Evolutionary conservation across 2,329 filamentous ascomycete species (phyloP).

Genomic region (Pyrenochaeta sp.): DNA sequence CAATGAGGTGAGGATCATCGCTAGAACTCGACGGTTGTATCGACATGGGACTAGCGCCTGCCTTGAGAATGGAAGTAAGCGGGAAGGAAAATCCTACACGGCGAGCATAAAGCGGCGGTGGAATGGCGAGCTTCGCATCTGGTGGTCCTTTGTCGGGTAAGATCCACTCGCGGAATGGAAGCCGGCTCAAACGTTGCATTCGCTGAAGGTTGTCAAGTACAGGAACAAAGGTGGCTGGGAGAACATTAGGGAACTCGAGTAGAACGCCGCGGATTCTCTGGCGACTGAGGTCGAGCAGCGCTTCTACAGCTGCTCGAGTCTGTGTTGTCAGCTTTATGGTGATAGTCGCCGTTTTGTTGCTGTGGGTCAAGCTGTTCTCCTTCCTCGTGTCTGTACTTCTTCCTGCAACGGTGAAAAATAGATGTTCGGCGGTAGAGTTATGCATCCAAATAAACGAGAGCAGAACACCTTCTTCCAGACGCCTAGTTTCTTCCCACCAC

Average conservation of each 20-base stretch:
- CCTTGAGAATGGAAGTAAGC: conserved; percentile 24
- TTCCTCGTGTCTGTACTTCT: conserved; percentile 11
- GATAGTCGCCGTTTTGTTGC: conserved; percentile 14
- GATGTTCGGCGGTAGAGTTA: conserved; percentile 20
- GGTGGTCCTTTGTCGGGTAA: conserved; percentile 18
- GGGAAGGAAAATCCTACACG: conserved; percentile 27
- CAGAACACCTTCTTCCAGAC: conserved; percentile 32
- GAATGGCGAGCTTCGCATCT: conserved; percentile 16
- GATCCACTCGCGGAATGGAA: conserved; percentile 40
- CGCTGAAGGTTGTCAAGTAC: conserved; percentile 32
- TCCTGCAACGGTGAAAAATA: conserved; percentile 35
- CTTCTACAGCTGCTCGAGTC: conserved; percentile 17
- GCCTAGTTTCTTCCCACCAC: conserved; percentile 42
- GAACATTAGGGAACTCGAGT: conserved; percentile 36
- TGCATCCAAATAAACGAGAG: conserved; percentile 34
- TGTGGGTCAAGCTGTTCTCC: conserved; percentile 12
- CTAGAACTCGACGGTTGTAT: conserved; percentile 19
- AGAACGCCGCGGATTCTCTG: conserved; percentile 21
- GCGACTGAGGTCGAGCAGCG: conserved; percentile 18
- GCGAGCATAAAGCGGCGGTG: conserved; percentile 36
- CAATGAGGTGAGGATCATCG: conserved; percentile 21
- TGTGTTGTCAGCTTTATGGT: conserved; percentile 23
- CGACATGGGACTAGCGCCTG: conserved; percentile 1
- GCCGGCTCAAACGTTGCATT: conserved; percentile 30
- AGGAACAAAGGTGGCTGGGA: conserved; percentile 41